Percentiles rank a stretch among this genome's conserved stretches.
phyloP scores from a whole-genome alignment of 805 yeast species.

The Starmera caribaea region DNA sequence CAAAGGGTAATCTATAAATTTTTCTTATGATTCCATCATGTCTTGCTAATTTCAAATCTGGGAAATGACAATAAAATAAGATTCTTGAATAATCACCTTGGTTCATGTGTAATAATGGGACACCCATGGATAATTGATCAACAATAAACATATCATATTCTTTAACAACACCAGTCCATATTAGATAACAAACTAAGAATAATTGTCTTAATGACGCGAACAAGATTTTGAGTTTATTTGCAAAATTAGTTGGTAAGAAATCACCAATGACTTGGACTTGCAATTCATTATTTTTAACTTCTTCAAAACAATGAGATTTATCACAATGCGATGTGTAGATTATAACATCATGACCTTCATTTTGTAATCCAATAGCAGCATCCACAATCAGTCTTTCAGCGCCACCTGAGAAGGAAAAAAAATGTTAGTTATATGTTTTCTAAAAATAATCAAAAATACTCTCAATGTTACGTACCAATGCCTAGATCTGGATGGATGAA shows the following conservation, averaged over 20 bases:
- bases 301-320: slow-evolving; percentile 81
- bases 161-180: slow-evolving; percentile 32
- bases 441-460: no score
- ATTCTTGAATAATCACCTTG: slow-evolving; percentile 38
- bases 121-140: slow-evolving; percentile 80
- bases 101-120: slow-evolving; percentile 54
- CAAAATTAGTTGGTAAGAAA: slow-evolving; percentile 60
- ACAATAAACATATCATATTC: slow-evolving; percentile 67
- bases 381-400: slow-evolving; percentile 97
- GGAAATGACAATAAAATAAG: slow-evolving; percentile 92
- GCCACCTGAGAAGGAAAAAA: slow-evolving; percentile 31
- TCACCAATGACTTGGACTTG: slow-evolving; percentile 75
- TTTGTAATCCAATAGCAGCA: slow-evolving; percentile 81
- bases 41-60: slow-evolving; percentile 71
- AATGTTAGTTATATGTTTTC: slow-evolving; percentile 17
- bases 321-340: slow-evolving; percentile 91
- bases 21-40: slow-evolving; percentile 45
- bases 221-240: slow-evolving; percentile 64
- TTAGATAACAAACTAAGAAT: slow-evolving; percentile 43
- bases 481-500: slow-evolving; percentile 95
- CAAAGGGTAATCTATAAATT: slow-evolving; percentile 76
- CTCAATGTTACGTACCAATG: slow-evolving; percentile 54
- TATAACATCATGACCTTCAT: slow-evolving; percentile 49
- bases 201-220: slow-evolving; percentile 82
- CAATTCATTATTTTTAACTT: slow-evolving; percentile 50